Conservation (phyloP, 139 green algal genomes). For the Prasinococcaceae sp. region DNA sequence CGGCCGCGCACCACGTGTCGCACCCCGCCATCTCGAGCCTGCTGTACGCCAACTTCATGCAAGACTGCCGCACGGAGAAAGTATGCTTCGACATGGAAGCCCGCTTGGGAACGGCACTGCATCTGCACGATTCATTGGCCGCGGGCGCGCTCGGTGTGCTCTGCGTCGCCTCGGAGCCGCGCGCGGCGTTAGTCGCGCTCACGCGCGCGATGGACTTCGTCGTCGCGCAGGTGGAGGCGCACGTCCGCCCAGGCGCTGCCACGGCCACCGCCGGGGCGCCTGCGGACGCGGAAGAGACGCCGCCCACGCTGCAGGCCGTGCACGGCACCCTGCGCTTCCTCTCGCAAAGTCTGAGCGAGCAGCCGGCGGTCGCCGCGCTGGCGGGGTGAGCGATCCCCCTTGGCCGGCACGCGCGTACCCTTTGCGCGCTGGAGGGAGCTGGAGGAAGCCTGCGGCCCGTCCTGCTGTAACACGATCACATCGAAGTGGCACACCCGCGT, state of each 20-base stretch:
- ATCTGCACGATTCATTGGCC: constrained; percentile 2
- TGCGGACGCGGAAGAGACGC: too few relatives aligned
- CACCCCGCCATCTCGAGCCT: constrained; percentile 8
- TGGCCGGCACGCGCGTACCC: too few relatives aligned
- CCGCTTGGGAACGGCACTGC: constrained; percentile 7
- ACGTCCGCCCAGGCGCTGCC: too few relatives aligned
- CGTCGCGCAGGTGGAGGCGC: neutral
- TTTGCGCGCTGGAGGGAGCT: too few relatives aligned
- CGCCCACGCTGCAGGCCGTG: too few relatives aligned
- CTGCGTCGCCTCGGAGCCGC: neutral
- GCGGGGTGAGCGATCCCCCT: too few relatives aligned
- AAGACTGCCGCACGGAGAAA: constrained; percentile 11
- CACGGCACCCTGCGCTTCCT: too few relatives aligned
- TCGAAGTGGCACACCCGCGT: too few relatives aligned
- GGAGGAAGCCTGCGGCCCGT: too few relatives aligned
- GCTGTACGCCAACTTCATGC: constrained; percentile 13
- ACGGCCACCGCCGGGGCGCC: neutral
- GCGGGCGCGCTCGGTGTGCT: neutral
- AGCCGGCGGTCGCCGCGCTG: too few relatives aligned
- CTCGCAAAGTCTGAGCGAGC: too few relatives aligned
- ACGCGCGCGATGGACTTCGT: constrained; percentile 2
- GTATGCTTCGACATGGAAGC: constrained; percentile 18
- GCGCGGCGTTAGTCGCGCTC: neutral
- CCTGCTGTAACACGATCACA: too few relatives aligned
- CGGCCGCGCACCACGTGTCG: constrained; percentile 6